Conservation (phyloP, 306 rosid species). For the Pyrus pyrifolia region DNA sequence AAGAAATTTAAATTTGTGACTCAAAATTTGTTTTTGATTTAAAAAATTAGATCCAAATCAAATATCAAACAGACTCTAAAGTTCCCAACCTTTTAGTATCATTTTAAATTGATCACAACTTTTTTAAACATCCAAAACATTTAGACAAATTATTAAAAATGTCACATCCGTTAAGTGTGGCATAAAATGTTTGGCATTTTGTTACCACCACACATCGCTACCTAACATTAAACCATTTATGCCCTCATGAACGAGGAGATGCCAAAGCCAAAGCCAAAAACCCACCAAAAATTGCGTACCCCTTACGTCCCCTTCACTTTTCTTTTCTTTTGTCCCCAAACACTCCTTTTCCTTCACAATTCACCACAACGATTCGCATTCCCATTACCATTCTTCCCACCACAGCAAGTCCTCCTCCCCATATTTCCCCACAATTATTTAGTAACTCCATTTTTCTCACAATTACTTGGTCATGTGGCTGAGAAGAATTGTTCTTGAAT, state of each 20-base stretch:
- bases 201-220: not conserved
- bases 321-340: not conserved
- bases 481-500: constrained; percentile 11
- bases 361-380: not conserved
- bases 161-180: not conserved
- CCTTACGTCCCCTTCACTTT: constrained; percentile 15
- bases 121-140: too few species aligned
- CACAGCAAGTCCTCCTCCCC: not conserved
- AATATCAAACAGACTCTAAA: too few species aligned
- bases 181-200: not conserved
- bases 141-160: too few species aligned
- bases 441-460: not conserved
- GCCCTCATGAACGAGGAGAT: constrained; percentile 7
- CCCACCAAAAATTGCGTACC: constrained; percentile 13
- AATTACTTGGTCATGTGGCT: constrained; percentile 10
- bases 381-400: not conserved
- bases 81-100: too few species aligned
- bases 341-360: not conserved
- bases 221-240: constrained; percentile 3
- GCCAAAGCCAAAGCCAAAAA: constrained; percentile 18
- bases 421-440: not conserved
- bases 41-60: too few species aligned
- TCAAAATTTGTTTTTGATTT: too few species aligned
- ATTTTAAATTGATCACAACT: too few species aligned
- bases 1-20: too few species aligned